These are phyloP conservation scores for Gracilaria vermiculophylla DNA, from an alignment of 23 red algal genomes.

Conservation along the genomic window DNA sequence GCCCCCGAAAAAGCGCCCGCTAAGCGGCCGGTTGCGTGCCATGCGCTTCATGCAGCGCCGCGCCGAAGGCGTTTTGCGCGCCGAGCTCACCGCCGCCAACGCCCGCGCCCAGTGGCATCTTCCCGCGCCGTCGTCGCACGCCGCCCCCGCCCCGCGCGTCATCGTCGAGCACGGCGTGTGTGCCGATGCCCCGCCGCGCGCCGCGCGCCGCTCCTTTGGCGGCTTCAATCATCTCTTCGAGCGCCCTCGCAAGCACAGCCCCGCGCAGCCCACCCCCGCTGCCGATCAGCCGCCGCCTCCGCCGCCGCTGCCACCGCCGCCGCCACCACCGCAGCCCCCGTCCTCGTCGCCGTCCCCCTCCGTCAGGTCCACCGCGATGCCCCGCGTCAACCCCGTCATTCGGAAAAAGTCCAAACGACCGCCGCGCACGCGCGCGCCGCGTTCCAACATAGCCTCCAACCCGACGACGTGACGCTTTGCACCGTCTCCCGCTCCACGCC, in stretches of 20 bases:
- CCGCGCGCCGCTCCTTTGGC: slow-evolving; percentile 42
- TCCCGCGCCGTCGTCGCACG: neutral
- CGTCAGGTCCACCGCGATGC: neutral
- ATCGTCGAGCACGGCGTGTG: slow-evolving; percentile 18
- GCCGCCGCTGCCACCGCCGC: neutral
- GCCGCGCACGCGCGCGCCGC: too few relatives aligned
- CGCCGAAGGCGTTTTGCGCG: slow-evolving; percentile 30
- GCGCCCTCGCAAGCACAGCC: neutral
- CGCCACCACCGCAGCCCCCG: neutral
- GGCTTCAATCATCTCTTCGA: slow-evolving; percentile 32
- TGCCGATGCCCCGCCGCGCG: neutral
- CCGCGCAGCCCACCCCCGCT: neutral
- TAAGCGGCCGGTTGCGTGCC: slow-evolving; percentile 32
- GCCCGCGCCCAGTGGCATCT: slow-evolving; percentile 18
- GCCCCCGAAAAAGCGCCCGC: slow-evolving; percentile 10
- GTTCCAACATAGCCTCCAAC: too few relatives aligned
- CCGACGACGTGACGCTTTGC: too few relatives aligned
- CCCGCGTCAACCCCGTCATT: neutral
- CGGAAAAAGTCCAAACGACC: neutral
- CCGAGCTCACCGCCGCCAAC: neutral
- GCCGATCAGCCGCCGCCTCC: neutral
- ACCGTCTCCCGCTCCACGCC: too few relatives aligned
- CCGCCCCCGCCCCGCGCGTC: neutral
- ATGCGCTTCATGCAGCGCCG: slow-evolving; percentile 68
- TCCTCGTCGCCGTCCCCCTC: neutral